Base-by-base conservation (phyloP, 106 monocot genomes). In the Acorus calamus region DNA sequence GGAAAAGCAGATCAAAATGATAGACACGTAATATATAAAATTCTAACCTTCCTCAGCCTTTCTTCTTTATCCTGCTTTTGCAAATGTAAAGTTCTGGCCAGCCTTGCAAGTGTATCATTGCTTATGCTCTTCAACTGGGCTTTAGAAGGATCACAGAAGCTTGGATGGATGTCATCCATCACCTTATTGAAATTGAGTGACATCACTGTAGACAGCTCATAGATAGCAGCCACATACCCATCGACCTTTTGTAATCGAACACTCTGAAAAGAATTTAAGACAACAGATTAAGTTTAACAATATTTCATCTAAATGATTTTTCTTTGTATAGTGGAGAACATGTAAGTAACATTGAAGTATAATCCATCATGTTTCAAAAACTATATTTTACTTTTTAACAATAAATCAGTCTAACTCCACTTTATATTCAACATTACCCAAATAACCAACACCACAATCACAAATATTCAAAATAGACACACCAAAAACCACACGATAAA, bases 31-130 rank as follows among this genome's bases (percentile, higher is more conserved):
- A 2, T 11, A n/a, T n/a, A 14, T 55, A 11, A 6, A 2, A 42
- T 45, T 49, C 62, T 69, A 42, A 94, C 94, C 89, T 90, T 94
- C 50, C 75, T 74, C 9, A 94, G 66, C 70, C 89, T 86, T 49
- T 82, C 64, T 11, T 63, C 60, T 64, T 94, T 89, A 75, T 89
- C 86, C 59, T 86, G 79, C 45, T 75, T 78, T 60, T 87, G 62
- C 0, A 75, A 87, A 72, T 80, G 71, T 59, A 82, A 61, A 50
- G 71, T 78, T 59, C 70, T 77, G 66, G 66, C 62, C 11, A 94
- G 73, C 73, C 76, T 81, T 44, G 78, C 73, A 72, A 89, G 73
- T 28, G 80, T 78, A 10, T 78, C 82, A 69, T 94, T 81, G 77
- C 89, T 84, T 49, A 94, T 90, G 74, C 79, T 84, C 74, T 69